Conservation (phyloP, 352 stramenopile species). For the Phytophthora fragariae region DNA sequence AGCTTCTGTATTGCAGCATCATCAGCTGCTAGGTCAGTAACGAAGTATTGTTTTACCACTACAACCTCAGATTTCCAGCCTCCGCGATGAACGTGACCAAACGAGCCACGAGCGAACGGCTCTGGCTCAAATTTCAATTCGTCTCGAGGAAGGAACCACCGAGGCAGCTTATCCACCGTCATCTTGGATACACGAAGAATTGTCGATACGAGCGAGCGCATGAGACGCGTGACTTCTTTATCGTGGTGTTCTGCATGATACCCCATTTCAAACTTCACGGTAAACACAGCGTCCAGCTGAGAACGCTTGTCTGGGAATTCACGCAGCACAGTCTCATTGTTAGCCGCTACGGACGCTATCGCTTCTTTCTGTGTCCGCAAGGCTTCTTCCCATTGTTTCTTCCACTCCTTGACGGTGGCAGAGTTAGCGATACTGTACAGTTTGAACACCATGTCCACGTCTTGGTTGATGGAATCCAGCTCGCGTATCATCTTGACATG, state of each 20-base stretch:
- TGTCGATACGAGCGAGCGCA: neutral
- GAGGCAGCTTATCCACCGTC: neutral
- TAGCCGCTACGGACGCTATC: neutral
- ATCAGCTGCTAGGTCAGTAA: neutral
- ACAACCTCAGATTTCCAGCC: slow-evolving; percentile 23
- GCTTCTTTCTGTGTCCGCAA: neutral
- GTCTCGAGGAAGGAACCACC: slow-evolving; percentile 19
- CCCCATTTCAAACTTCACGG: slow-evolving; percentile 15
- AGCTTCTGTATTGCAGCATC: neutral
- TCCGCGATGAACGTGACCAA: slow-evolving; percentile 27
- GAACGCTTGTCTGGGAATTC: neutral
- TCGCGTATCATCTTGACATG: slow-evolving; percentile 15
- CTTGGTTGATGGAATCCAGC: slow-evolving; percentile 26
- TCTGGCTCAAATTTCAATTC: slow-evolving; percentile 15
- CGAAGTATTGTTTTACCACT: slow-evolving; percentile 23
- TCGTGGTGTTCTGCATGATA: neutral
- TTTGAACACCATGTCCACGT: slow-evolving; percentile 24
- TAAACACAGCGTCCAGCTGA: neutral
- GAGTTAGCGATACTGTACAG: slow-evolving; percentile 14
- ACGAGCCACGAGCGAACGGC: slow-evolving; percentile 28
- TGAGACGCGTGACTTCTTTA: neutral
- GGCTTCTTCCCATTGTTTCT: neutral
- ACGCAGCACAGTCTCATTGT: neutral
- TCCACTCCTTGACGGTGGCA: slow-evolving; percentile 22
- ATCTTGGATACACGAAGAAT: neutral